Conservation (phyloP, 1,284 basidiomycete genomes). For the Malassezia brasiliensis region DNA sequence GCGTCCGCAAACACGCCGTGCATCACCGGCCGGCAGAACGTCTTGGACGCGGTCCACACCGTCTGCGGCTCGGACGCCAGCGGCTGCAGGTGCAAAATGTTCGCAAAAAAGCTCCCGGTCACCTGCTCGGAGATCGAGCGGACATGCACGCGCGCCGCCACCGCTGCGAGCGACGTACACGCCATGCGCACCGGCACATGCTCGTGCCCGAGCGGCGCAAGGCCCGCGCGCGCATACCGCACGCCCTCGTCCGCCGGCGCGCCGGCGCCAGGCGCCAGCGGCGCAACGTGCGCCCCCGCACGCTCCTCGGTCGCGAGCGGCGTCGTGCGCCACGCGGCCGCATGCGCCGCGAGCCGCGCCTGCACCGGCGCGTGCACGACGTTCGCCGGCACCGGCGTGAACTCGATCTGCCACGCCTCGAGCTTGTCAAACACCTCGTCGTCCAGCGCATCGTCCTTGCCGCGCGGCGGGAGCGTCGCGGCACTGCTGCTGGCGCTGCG, state of each 20-base stretch:
- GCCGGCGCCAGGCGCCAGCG: not conserved
- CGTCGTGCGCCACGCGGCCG: not conserved
- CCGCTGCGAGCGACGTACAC: slow-evolving; percentile 21
- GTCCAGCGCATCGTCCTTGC: slow-evolving; percentile 17
- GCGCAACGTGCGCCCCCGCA: not conserved
- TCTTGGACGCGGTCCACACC: slow-evolving; percentile 49
- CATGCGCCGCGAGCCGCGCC: slow-evolving; percentile 15
- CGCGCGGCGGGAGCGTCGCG: not conserved
- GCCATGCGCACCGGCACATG: slow-evolving; percentile 33
- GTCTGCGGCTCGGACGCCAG: slow-evolving; percentile 31
- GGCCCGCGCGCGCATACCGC: slow-evolving; percentile 8
- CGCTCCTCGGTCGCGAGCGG: not conserved
- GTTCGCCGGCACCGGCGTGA: slow-evolving; percentile 35
- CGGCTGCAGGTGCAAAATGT: slow-evolving; percentile 26
- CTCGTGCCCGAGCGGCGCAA: slow-evolving; percentile 33
- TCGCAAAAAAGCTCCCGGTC: slow-evolving; percentile 35
- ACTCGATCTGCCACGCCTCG: slow-evolving; percentile 46
- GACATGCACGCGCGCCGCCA: slow-evolving; percentile 28
- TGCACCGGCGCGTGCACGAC: slow-evolving; percentile 24
- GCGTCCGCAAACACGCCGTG: slow-evolving; percentile 50
- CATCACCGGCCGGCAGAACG: slow-evolving; percentile 49
- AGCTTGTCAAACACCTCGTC: slow-evolving; percentile 31
- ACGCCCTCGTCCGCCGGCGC: not conserved
- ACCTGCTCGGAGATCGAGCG: slow-evolving; percentile 42
- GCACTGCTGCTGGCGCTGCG: slow-evolving; percentile 18